Base-by-base conservation (phyloP, 2,329 filamentous ascomycete species). In the Hirsutella minnesotensis region DNA sequence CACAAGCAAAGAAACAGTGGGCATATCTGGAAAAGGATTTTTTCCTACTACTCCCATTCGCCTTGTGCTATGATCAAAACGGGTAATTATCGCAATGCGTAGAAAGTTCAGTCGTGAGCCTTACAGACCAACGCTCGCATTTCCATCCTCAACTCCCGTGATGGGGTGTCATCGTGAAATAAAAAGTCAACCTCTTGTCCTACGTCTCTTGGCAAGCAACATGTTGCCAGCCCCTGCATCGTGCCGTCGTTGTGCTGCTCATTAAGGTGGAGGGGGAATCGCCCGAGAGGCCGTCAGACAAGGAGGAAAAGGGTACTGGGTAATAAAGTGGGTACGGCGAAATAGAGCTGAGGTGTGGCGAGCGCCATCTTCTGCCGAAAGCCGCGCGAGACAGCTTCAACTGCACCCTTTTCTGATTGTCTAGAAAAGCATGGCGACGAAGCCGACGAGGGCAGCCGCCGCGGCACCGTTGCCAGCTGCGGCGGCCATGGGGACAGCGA, bases 401-500 rank as follows among this genome's bases (percentile, higher is more conserved):
- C 22, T 3, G 20, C 29, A 22, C 16, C 35, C 27, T 16, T 30
- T 33, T 33, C 27, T 30, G n/a, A 19, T 42, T 40, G 19, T 41
- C 46, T 67, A 75, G 53, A 76, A 56, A 49, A 75, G 56, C 51
- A 70, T 72, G 49, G 72, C 73, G 47, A 77, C 58, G 37, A 76
- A 55, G 43, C 71, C 73, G 37, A 72, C 56, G 45, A 71, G 74
- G 34, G 69, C 64, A 29, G 65, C 69, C 7, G 69, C 70, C 19
- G 57, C 61, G 35, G 63, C 66, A 39, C 69, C 68, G 45, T 69
- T 68, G 51, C 67, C 59, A 13, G 46, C 56, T 24, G 62, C 59
- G 35, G 66, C 71, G 47, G 70, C 60, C 40, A 66, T 64, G 51
- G 64, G 56, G 40, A 58, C 63, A 39, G 64, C 65, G 20, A 63